Evolutionary conservation across 73 alveolate genomes (phyloP).

Genomic region (Stentor coeruleus): DNA sequence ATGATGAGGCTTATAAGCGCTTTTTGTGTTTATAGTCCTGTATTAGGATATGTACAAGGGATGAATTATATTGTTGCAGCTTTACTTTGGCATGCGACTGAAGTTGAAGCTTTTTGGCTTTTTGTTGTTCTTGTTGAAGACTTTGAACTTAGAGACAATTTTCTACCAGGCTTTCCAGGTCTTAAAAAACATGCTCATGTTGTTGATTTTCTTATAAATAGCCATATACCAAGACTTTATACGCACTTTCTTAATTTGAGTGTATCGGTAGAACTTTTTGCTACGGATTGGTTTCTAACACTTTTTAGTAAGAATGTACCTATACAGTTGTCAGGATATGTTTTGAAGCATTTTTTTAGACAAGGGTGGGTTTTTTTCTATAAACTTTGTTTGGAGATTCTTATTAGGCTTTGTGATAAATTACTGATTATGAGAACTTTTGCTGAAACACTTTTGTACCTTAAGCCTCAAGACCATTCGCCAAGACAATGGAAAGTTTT

Average conservation of each 20-base stretch:
- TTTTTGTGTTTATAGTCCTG: constrained; percentile 32
- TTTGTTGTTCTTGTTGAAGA: constrained; percentile 48
- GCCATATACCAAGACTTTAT: neutral
- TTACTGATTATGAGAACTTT: too few species aligned
- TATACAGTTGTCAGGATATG: constrained; percentile 12
- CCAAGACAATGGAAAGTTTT: too few species aligned
- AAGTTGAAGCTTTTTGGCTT: constrained; percentile 62
- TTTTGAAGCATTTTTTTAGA: constrained; percentile 25
- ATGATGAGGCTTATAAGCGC: constrained; percentile 23
- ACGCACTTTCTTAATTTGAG: constrained; percentile 22
- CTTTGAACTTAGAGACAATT: constrained; percentile 51
- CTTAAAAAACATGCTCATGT: constrained; percentile 26
- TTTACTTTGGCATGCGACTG: constrained; percentile 52
- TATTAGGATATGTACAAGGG: constrained; percentile 55
- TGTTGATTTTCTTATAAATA: neutral
- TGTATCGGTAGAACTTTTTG: neutral
- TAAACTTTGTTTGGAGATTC: constrained; percentile 22
- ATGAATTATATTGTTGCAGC: constrained; percentile 61
- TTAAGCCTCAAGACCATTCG: too few species aligned
- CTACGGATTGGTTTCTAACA: constrained; percentile 39
- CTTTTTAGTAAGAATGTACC: constrained; percentile 23
- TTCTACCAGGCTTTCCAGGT: constrained; percentile 31
- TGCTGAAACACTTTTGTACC: too few species aligned
- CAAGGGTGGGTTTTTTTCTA: constrained; percentile 27
- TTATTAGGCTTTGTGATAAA: too few species aligned